Evolutionary conservation across 2,329 filamentous ascomycete species (phyloP).

Genomic region (Penicillium sp.): DNA sequence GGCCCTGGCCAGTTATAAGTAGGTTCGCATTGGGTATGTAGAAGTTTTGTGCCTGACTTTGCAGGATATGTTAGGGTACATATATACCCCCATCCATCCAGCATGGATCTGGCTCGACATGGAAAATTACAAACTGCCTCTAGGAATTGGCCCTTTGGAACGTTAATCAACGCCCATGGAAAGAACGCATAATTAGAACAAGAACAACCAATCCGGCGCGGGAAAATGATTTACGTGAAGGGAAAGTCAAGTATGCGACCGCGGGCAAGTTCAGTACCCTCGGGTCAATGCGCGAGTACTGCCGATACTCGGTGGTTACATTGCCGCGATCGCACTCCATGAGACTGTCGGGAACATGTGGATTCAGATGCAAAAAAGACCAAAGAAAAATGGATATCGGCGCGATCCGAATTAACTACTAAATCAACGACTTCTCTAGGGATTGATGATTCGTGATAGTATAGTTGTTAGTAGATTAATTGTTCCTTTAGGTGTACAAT

Average conservation of each 20-base stretch:
- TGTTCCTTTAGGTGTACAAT: no score
- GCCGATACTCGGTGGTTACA: constrained; percentile 1
- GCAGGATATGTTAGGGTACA: background rate
- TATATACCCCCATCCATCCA: no score
- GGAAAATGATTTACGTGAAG: background rate
- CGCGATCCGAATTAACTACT: background rate
- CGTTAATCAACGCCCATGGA: background rate
- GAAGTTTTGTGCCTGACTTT: background rate
- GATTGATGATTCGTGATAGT: no score
- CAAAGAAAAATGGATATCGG: background rate
- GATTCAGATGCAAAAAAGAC: background rate
- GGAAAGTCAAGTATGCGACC: background rate
- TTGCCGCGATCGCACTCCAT: background rate
- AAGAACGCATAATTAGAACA: background rate
- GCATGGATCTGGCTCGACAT: no score
- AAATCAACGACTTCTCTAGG: no score
- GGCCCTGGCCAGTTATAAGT: no score
- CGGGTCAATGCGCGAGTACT: background rate
- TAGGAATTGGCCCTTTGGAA: background rate
- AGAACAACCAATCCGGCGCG: background rate
- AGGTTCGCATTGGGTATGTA: no score
- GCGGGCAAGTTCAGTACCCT: constrained; percentile 8
- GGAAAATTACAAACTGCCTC: background rate
- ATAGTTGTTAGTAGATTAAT: no score
- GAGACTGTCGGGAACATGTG: no score